Base-by-base conservation (phyloP, 352 stramenopile genomes). In the Globisporangium heterothallicum region DNA sequence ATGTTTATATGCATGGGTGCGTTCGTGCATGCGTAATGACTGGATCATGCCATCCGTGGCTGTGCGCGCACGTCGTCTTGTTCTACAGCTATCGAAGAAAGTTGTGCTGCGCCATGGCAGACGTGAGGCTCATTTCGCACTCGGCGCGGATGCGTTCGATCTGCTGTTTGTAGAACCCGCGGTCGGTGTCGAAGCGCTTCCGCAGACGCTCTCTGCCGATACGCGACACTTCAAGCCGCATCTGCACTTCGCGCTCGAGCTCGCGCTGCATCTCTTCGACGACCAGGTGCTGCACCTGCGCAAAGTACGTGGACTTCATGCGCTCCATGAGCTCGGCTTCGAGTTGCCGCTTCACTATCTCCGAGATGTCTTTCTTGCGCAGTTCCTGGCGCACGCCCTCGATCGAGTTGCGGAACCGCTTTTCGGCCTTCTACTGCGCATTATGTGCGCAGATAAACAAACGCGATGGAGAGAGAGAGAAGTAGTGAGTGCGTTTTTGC, bases 41-140 rank as follows among this genome's bases (percentile, higher is more conserved):
- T 29, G n/a, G 16, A 40, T 10, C 1, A 3, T 34, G 16, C 22
- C 19, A 13, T 38, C 27, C 13, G 5, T 26, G n/a, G 22, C 21
- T n/a, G 13, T 19, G 18, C 13, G 7, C 12, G 22, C 13, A 12
- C 24, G 6, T 10, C 8, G 5, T 16, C n/a, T 5, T 19, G 10
- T 43, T 21, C 9, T 14, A 25, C 6, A 5, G 26, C 48, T 70
- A 92, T 9, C 82, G 72, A 16, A 92, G 62, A 25, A 92, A 56
- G 56, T 90, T 92, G 66, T 69, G 78, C 59, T 86, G 75, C 36
- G 72, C 72, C 60, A 84, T 84, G 6, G 70, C 72, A 0, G 73
- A 51, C 0, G 72, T 78, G 43, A 90, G 75, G 48, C 66, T 68
- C 61, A 86, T 59, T 61, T 90, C 75, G 51, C 78, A 88, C 62